phyloP scores from a whole-genome alignment of 768 basidiomycete species.

The Pluteus cervinus region DNA sequence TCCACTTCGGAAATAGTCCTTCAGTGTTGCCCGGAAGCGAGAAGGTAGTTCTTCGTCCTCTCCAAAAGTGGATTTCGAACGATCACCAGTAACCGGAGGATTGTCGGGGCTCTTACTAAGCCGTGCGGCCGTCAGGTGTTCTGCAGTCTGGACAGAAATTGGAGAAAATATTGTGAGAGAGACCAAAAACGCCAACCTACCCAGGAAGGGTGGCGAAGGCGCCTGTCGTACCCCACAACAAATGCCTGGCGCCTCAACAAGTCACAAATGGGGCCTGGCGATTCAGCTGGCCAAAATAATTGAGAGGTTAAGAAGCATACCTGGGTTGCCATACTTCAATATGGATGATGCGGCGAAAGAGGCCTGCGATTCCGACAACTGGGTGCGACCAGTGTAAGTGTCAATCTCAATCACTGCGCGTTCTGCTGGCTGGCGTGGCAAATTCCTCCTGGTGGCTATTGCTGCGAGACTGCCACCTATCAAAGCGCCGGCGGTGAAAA shows the following conservation, averaged over 20 bases:
- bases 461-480: conserved; percentile 73
- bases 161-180: not conserved
- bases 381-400: conserved; percentile 35
- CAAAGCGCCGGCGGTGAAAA: conserved; percentile 79
- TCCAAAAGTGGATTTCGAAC: conserved; percentile 69
- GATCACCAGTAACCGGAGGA: conserved; percentile 45
- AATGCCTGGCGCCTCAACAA: conserved; percentile 77
- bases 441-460: conserved; percentile 31
- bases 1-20: conserved; percentile 90
- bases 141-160: conserved; percentile 65
- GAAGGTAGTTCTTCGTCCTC: conserved; percentile 80
- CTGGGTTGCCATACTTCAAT: conserved; percentile 79
- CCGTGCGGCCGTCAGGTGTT: conserved; percentile 78
- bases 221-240: conserved; percentile 84
- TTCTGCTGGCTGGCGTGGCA: conserved; percentile 18
- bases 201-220: conserved; percentile 91
- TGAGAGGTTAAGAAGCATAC: conserved; percentile 31
- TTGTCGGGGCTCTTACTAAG: conserved; percentile 19
- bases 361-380: conserved; percentile 30
- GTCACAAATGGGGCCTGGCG: conserved; percentile 80
- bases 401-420: conserved; percentile 41
- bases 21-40: conserved; percentile 73
- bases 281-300: conserved; percentile 1
- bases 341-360: conserved; percentile 26
- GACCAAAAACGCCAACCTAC: conserved; percentile 33